These are phyloP conservation scores for Sphenostylis stenocarpa DNA, from an alignment of 306 rosid genomes.

Conservation along the genomic window DNA sequence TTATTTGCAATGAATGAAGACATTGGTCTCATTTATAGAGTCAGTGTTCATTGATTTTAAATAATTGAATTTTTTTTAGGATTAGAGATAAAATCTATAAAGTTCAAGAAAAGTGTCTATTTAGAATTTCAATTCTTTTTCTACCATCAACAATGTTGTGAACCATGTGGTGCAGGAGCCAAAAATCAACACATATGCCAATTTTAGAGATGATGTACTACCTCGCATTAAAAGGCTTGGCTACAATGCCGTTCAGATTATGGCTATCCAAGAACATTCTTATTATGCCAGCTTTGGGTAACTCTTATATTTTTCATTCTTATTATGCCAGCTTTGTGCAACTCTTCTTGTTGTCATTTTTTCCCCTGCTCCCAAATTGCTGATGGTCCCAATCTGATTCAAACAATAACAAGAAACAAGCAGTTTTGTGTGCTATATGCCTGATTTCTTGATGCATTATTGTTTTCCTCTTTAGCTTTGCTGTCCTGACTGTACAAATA, in stretches of 20 bases:
- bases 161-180: slow-evolving; percentile 70
- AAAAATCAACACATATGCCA: slow-evolving; percentile 71
- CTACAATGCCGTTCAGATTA: slow-evolving; percentile 97
- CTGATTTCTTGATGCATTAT: slow-evolving; percentile 19
- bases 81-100: slow-evolving; percentile 15
- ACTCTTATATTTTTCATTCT: slow-evolving; percentile 20
- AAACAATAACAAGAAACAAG: not conserved
- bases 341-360: slow-evolving; percentile 22
- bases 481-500: slow-evolving; percentile 4
- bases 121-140: slow-evolving; percentile 12
- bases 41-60: slow-evolving; percentile 17
- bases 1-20: slow-evolving; percentile 15
- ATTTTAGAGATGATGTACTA: slow-evolving; percentile 84
- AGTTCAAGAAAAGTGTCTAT: slow-evolving; percentile 16
- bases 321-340: slow-evolving; percentile 92
- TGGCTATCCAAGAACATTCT: slow-evolving; percentile 99
- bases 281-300: slow-evolving; percentile 99
- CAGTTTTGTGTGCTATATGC: slow-evolving; percentile 16
- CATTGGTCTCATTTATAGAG: slow-evolving; percentile 7
- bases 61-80: slow-evolving; percentile 7
- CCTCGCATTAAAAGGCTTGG: slow-evolving; percentile 79
- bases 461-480: slow-evolving; percentile 24
- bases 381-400: slow-evolving; percentile 11
- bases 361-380: not conserved
- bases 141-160: slow-evolving; percentile 12